These are phyloP conservation scores for Rubus idaeus DNA, from an alignment of 306 rosid species.

Conservation along the genomic window DNA sequence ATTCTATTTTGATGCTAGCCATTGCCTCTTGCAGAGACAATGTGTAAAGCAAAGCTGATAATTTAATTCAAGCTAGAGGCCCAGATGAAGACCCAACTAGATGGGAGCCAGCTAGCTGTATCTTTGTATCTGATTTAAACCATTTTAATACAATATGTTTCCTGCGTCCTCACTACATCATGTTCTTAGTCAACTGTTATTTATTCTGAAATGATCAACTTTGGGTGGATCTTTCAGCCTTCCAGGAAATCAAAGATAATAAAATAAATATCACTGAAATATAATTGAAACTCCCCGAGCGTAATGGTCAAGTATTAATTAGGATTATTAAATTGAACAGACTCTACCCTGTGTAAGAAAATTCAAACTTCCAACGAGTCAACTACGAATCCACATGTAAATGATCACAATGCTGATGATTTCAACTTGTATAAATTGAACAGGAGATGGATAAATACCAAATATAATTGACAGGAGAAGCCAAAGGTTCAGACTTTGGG, in stretches of 20 bases:
- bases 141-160: neutral
- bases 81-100: neutral
- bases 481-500: neutral
- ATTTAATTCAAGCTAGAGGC: neutral
- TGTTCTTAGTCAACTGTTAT: neutral
- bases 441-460: neutral
- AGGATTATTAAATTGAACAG: neutral
- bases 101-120: too few species aligned
- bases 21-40: neutral
- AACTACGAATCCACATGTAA: neutral
- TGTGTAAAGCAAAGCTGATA: neutral
- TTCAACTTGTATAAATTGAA: neutral
- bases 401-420: neutral
- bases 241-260: neutral
- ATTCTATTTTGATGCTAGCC: neutral
- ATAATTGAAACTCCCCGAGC: neutral
- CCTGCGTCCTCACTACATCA: neutral
- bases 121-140: too few species aligned
- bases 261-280: neutral
- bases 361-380: neutral
- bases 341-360: neutral
- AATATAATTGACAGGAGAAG: neutral
- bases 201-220: neutral
- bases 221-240: neutral
- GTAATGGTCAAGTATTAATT: neutral